Conservation (phyloP, 2,329 filamentous ascomycete genomes). For the Fusarium sulawesiense region DNA sequence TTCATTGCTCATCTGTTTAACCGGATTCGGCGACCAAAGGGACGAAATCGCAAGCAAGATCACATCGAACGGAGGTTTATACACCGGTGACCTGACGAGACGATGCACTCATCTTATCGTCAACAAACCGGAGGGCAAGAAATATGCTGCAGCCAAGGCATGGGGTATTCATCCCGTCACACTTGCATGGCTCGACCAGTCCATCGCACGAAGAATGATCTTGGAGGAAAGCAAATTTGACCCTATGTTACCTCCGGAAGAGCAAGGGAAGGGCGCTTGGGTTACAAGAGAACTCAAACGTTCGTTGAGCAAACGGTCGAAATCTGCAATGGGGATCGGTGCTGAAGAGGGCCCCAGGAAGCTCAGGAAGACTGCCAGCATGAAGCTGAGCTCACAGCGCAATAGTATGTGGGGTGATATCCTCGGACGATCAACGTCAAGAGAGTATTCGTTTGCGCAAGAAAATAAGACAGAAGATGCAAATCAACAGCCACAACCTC, state of each 20-base stretch:
- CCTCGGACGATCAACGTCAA: slow-evolving; percentile 62
- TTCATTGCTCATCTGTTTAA: slow-evolving; percentile 64
- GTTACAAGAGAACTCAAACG: slow-evolving; percentile 61
- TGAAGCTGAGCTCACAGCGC: slow-evolving; percentile 82
- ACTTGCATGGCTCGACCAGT: slow-evolving; percentile 86
- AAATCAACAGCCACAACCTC: slow-evolving; percentile 17
- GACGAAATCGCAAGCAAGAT: slow-evolving; percentile 76
- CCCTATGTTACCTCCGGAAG: slow-evolving; percentile 73
- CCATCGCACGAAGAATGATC: slow-evolving; percentile 86
- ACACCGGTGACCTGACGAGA: slow-evolving; percentile 88
- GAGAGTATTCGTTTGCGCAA: slow-evolving; percentile 50
- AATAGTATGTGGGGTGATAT: slow-evolving; percentile 94
- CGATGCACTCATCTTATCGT: slow-evolving; percentile 90
- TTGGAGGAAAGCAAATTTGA: slow-evolving; percentile 89
- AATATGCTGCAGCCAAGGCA: slow-evolving; percentile 86
- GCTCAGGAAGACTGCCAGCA: slow-evolving; percentile 86
- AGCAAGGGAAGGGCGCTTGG: slow-evolving; percentile 85
- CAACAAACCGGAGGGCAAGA: slow-evolving; percentile 81
- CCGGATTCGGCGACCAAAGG: slow-evolving; percentile 72
- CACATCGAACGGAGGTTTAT: slow-evolving; percentile 78
- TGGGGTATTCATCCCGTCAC: slow-evolving; percentile 87
- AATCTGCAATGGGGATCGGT: slow-evolving; percentile 59
- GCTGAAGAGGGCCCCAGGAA: slow-evolving; percentile 77
- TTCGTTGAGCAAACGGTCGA: slow-evolving; percentile 68
- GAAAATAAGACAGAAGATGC: slow-evolving; percentile 32